Evolutionary conservation across 345 rosid species (phyloP), one percentile per base, ranked within the genome.

Genomic region (Sisymbrium altissimum): DNA sequence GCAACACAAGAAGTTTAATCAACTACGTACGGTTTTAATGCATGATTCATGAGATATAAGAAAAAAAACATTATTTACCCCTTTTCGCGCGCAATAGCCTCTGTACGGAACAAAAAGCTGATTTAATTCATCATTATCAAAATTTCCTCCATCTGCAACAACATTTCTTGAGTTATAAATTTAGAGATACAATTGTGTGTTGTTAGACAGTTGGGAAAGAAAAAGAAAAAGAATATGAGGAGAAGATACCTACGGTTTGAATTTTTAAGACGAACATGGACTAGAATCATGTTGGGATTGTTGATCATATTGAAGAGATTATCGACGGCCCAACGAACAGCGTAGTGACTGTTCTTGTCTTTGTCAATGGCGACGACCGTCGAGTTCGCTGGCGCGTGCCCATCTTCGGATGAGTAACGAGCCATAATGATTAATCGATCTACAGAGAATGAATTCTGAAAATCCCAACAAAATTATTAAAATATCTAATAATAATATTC

Each of bases 301-400:
- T 56, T 80, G 67, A 66, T 49, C 15, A 62, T 18, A 25, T 45
- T 44, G 30, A 73, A 68, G 48, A 91, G 96, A 79, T 84, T 84
- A 32, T 94, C 96, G 5, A 86, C 84, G 21, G 96, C 92, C 98
- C 98, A 94, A 19, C 92, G 86, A n/a, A 88, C 89, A 32, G 96
- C 97, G 39, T 81, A 83, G 6, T 78, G 86, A 85, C 95, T 91
- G 84, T 85, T 89, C 84, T 87, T 91, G 72, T 88, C 93, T 71
- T 78, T 91, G 76, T 88, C 94, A n/a, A 94, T 69, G 53, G 97
- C 96, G 27, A 91, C 91, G 4, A 79, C 87, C 21, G 89, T 88
- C 39, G 87, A 73, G 75, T 81, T 84, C 10, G 64, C 15, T 2
- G 82, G 82, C 0, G 80, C 35, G 27, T 71, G 38, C n/a, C 63